Conservation (phyloP, 1,284 basidiomycete genomes). For the Abortiporus biennis region DNA sequence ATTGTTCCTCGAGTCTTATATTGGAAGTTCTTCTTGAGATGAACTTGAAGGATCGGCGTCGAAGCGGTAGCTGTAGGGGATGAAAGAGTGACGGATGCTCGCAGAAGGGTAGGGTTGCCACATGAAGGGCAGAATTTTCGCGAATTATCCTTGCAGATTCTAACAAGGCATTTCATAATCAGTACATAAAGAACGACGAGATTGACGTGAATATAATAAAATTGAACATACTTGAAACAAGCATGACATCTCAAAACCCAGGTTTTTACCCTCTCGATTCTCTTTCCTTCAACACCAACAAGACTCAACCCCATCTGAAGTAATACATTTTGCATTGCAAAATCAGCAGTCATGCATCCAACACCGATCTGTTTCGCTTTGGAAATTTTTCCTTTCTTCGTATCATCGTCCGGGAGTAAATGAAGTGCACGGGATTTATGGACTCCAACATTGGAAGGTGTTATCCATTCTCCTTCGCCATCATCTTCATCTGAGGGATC, state of each 20-base stretch:
- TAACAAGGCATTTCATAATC: conserved; percentile 25
- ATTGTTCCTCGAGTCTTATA: conserved; percentile 90
- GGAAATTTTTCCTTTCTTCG: conserved; percentile 26
- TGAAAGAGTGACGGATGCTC: conserved; percentile 86
- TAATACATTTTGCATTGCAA: conserved; percentile 98
- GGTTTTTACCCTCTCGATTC: conserved; percentile 88
- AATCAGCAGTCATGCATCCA: conserved; percentile 97
- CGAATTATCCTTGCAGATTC: conserved; percentile 92
- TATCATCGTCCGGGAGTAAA: conserved; percentile 50
- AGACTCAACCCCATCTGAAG: conserved; percentile 93
- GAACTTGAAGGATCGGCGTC: conserved; percentile 70
- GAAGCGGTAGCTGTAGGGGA: conserved; percentile 53
- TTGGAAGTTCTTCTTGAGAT: conserved; percentile 93
- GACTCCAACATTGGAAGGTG: conserved; percentile 79
- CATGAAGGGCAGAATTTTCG: conserved; percentile 98
- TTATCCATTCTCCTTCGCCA: conserved; percentile 96
- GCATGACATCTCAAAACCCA: conserved; percentile 98
- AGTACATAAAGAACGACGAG: neutral
- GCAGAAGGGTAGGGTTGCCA: conserved; percentile 88
- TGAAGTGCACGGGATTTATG: conserved; percentile 90
- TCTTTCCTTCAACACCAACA: conserved; percentile 88
- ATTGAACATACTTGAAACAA: conserved; percentile 86
- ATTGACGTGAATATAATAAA: conserved; percentile 11
- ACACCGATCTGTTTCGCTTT: conserved; percentile 45
- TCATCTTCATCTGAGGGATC: conserved; percentile 76